These are phyloP conservation scores for Fusarium sp. DNA, from an alignment of 2,329 filamentous ascomycete species.

Conservation along the genomic window DNA sequence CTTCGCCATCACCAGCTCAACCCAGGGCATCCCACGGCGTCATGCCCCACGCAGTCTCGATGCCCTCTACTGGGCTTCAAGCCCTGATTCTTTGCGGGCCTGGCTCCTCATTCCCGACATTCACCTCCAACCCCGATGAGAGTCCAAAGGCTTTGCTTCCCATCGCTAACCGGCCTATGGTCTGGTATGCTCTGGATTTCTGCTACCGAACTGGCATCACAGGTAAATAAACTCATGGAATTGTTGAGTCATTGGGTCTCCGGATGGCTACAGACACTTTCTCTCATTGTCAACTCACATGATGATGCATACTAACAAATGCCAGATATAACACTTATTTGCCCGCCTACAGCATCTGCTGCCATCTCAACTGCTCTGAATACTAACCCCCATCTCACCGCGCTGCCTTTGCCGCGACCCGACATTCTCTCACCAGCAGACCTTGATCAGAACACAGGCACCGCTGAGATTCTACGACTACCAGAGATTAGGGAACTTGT, in stretches of 20 bases:
- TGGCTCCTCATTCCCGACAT: conserved; percentile 85
- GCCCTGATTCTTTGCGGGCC: conserved; percentile 88
- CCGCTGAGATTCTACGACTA: conserved; percentile 88
- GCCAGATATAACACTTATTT: conserved; percentile 75
- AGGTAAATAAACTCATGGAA: conserved; percentile 62
- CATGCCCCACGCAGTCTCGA: conserved; percentile 84
- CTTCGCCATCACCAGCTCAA: conserved; percentile 9
- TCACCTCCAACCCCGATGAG: conserved; percentile 84
- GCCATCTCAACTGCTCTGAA: conserved; percentile 80
- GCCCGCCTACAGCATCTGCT: conserved; percentile 74
- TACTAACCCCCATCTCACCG: conserved; percentile 83
- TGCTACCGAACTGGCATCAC: conserved; percentile 86
- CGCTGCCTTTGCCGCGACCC: conserved; percentile 79
- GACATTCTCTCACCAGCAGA: conserved; percentile 82
- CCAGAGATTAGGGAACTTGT: conserved; percentile 85
- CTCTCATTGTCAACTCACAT: neutral
- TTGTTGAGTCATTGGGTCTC: conserved; percentile 16
- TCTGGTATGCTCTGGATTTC: conserved; percentile 91
- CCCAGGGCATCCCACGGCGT: conserved; percentile 32
- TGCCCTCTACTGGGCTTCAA: conserved; percentile 84
- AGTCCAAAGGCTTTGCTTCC: conserved; percentile 87
- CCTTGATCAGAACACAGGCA: conserved; percentile 87
- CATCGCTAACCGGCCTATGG: conserved; percentile 88
- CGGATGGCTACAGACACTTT: neutral
- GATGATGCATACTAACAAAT: conserved; percentile 41